A percentile compares a stretch with the other conserved stretches of the same genome.
Evolutionary conservation across 2,329 filamentous ascomycete genomes (phyloP).

Genomic region (Tetracladium maxilliforme): DNA sequence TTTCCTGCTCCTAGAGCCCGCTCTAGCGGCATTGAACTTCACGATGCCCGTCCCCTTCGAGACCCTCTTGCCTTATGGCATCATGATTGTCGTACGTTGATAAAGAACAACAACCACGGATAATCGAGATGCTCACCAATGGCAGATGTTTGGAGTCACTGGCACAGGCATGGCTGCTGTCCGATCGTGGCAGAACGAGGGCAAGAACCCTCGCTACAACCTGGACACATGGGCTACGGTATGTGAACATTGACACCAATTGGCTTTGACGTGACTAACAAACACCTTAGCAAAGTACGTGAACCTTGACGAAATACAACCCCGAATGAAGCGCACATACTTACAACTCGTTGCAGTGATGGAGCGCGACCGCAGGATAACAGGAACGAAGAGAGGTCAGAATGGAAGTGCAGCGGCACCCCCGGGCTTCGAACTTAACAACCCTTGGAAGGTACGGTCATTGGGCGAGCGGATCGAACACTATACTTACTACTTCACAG

Average conservation of each 20-base stretch:
- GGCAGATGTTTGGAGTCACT: conserved; percentile 22
- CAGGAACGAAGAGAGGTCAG: conserved; percentile 21
- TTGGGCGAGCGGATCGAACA: too few relatives aligned
- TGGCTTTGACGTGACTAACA: too few relatives aligned
- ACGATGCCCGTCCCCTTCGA: conserved; percentile 25
- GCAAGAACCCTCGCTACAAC: conserved; percentile 20
- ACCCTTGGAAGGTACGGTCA: conserved; percentile 22
- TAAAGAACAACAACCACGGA: conserved; percentile 1
- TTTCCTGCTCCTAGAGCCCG: too few relatives aligned
- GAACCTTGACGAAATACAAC: background rate
- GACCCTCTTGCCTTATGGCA: conserved; percentile 22
- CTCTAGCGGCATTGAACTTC: too few relatives aligned
- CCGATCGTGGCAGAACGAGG: conserved; percentile 20
- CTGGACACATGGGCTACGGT: conserved; percentile 24
- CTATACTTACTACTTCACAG: conserved; percentile 1
- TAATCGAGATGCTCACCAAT: conserved; percentile 1
- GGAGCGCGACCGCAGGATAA: conserved; percentile 23
- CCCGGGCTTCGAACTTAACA: conserved; percentile 22
- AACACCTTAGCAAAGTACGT: conserved; percentile 18
- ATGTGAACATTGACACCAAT: conserved; percentile 7
- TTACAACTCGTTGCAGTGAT: conserved; percentile 17
- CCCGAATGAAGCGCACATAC: background rate
- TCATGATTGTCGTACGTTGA: conserved; percentile 19
- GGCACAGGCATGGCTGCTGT: conserved; percentile 21
- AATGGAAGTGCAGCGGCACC: conserved; percentile 19